Evolutionary conservation across 129 eudicot species (phyloP).

Genomic region (Artemisia tridentata): DNA sequence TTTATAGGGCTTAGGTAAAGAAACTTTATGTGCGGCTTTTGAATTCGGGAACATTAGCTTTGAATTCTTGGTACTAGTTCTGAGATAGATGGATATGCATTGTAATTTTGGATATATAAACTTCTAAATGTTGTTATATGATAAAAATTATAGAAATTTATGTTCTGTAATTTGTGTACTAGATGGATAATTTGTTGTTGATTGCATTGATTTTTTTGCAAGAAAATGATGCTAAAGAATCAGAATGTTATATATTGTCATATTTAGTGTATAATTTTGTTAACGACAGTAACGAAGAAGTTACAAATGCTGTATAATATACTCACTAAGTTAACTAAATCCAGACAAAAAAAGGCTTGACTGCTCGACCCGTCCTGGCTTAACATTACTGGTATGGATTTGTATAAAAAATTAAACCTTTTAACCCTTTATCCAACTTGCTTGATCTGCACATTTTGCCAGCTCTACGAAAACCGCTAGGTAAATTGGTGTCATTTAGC

Average conservation of each 20-base stretch:
- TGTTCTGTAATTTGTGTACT: slow-evolving; percentile 4
- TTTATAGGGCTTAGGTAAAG: background rate
- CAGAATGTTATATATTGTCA: background rate
- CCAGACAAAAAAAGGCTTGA: too few species aligned
- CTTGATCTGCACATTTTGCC: background rate
- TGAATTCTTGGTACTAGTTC: background rate
- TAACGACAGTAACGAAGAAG: too few species aligned
- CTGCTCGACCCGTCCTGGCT: too few species aligned
- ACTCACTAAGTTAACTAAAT: too few species aligned
- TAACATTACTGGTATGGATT: too few species aligned
- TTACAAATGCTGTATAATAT: too few species aligned
- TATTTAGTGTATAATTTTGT: too few species aligned
- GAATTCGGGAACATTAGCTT: background rate
- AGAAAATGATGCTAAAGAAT: background rate
- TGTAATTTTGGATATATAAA: background rate
- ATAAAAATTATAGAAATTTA: background rate
- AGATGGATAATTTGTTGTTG: background rate
- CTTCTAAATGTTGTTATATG: background rate
- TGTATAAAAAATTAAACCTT: too few species aligned
- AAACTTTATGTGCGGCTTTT: background rate
- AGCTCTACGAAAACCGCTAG: background rate
- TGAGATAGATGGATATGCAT: background rate
- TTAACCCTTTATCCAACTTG: background rate
- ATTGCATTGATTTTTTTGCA: background rate
- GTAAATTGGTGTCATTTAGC: background rate